phyloP scores from a whole-genome alignment of 371 early-diverging fungal genomes.

The Zychaea mexicana region DNA sequence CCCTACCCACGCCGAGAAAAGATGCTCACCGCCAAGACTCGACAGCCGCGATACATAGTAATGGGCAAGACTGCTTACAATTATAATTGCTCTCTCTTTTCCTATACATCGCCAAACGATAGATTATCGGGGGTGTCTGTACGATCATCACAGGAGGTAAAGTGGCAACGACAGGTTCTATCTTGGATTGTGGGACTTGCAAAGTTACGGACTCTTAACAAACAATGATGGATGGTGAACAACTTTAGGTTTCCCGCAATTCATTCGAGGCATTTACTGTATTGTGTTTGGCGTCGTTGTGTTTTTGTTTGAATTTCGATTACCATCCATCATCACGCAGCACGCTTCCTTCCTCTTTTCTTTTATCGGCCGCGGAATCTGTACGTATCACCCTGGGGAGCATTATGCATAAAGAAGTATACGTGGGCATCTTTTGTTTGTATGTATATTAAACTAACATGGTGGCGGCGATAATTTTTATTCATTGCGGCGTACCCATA shows the following conservation, averaged over 20 bases:
- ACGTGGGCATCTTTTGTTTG: too few species aligned
- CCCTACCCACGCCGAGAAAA: slow-evolving; percentile 26
- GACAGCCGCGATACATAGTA: too few species aligned
- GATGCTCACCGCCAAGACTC: neutral
- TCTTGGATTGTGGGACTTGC: too few species aligned
- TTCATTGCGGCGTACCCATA: neutral
- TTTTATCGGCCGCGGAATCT: slow-evolving; percentile 23
- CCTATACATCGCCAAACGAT: too few species aligned
- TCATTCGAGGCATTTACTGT: slow-evolving; percentile 48
- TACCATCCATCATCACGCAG: slow-evolving; percentile 34
- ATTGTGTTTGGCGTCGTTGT: slow-evolving; percentile 46
- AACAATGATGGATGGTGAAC: neutral
- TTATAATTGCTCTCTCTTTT: too few species aligned
- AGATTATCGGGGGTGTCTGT: slow-evolving; percentile 34
- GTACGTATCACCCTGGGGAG: slow-evolving; percentile 2
- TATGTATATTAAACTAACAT: neutral
- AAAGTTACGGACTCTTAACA: too few species aligned
- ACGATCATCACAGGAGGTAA: slow-evolving; percentile 5
- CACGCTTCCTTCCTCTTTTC: slow-evolving; percentile 25
- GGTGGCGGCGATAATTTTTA: too few species aligned
- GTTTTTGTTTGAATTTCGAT: slow-evolving; percentile 40
- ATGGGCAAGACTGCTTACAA: too few species aligned
- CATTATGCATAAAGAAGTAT: neutral
- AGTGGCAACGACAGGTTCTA: too few species aligned
- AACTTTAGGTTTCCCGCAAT: slow-evolving; percentile 49